Percentiles rank a stretch among this genome's conserved stretches.
These are phyloP conservation scores for Diaporthe eres DNA, from an alignment of 2,329 filamentous ascomycete genomes.

Conservation along the genomic window DNA sequence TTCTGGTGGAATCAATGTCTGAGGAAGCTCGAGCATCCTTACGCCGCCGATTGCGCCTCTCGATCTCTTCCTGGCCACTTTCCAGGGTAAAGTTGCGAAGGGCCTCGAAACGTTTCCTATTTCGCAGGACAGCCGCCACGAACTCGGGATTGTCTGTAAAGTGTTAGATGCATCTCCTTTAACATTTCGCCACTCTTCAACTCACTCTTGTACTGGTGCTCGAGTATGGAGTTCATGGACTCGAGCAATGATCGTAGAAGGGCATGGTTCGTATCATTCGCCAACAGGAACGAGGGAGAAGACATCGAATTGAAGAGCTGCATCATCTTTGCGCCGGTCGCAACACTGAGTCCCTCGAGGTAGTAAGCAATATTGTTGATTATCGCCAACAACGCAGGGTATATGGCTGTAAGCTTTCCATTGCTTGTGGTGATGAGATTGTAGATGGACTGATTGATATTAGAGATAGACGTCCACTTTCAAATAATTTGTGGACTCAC, in stretches of 20 bases:
- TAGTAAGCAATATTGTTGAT: constrained; percentile 95
- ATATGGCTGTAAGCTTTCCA: constrained; percentile 90
- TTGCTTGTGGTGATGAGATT: constrained; percentile 92
- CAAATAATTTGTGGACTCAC: constrained; percentile 62
- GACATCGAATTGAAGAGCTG: constrained; percentile 95
- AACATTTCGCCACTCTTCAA: constrained; percentile 34
- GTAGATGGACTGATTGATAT: constrained; percentile 80
- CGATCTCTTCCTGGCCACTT: constrained; percentile 91
- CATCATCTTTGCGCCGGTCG: constrained; percentile 84
- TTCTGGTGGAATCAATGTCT: constrained; percentile 66
- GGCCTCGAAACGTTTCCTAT: constrained; percentile 86
- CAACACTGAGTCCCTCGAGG: constrained; percentile 80
- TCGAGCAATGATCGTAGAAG: constrained; percentile 87
- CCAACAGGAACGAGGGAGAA: constrained; percentile 89
- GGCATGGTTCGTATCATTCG: constrained; percentile 90
- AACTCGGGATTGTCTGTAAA: constrained; percentile 82
- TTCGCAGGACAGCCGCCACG: constrained; percentile 83
- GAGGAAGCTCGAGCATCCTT: constrained; percentile 72
- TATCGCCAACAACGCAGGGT: constrained; percentile 90
- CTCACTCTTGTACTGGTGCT: constrained; percentile 86
- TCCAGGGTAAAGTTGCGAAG: constrained; percentile 91
- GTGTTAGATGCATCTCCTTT: constrained; percentile 38
- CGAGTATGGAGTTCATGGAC: constrained; percentile 89
- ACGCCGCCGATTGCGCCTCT: constrained; percentile 79
- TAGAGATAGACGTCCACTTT: constrained; percentile 48